These are phyloP conservation scores for Rutidosis leptorrhynchoides DNA, from an alignment of 129 eudicot genomes.

Conservation along the genomic window DNA sequence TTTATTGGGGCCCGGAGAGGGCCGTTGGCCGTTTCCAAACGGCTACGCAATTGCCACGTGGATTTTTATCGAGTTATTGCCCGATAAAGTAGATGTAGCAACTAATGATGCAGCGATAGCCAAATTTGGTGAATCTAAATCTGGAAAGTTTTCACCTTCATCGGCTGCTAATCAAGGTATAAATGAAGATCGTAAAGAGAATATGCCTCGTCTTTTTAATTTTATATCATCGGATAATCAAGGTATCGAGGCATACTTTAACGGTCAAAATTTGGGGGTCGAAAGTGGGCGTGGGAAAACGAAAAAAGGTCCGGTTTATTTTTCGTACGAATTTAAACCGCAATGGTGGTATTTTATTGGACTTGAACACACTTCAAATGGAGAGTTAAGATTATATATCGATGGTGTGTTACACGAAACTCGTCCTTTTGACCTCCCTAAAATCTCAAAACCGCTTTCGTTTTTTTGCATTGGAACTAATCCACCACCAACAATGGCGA, in stretches of 20 bases:
- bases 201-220: slow-evolving; percentile 87
- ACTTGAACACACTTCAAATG: slow-evolving; percentile 66
- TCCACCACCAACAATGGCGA: slow-evolving; percentile 80
- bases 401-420: slow-evolving; percentile 77
- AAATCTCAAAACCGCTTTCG: slow-evolving; percentile 72
- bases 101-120: slow-evolving; percentile 73
- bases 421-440: slow-evolving; percentile 69
- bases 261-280: slow-evolving; percentile 78
- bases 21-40: slow-evolving; percentile 88
- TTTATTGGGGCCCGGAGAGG: slow-evolving; percentile 88
- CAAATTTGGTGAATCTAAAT: slow-evolving; percentile 68
- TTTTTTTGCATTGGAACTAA: slow-evolving; percentile 87
- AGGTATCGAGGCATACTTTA: slow-evolving; percentile 91
- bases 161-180: too few relatives aligned
- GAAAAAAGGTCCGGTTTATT: slow-evolving; percentile 65
- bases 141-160: too few relatives aligned
- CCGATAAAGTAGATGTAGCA: slow-evolving; percentile 64
- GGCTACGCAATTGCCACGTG: slow-evolving; percentile 92
- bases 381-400: slow-evolving; percentile 68
- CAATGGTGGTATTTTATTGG: slow-evolving; percentile 91
- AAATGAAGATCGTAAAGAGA: slow-evolving; percentile 66
- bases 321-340: slow-evolving; percentile 79
- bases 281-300: slow-evolving; percentile 84
- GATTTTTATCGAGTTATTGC: slow-evolving; percentile 82
- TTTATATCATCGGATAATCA: slow-evolving; percentile 94